Evolutionary conservation across 2,329 filamentous ascomycete species (phyloP), one percentile per base, ranked within the genome.

Genomic region (Cordyceps javanica): DNA sequence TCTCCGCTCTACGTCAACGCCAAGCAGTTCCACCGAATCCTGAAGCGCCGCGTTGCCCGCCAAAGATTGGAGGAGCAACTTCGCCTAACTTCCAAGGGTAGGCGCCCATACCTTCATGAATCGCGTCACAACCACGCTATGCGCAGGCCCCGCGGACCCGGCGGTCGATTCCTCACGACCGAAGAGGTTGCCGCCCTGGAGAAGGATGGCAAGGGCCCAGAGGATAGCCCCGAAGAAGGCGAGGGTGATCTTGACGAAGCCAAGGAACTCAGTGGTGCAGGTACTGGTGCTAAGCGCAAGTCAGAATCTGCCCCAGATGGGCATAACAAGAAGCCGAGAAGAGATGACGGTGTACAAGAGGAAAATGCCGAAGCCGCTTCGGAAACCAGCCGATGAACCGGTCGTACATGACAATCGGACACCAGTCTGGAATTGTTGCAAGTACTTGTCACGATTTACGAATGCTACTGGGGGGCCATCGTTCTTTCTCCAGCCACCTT

Each of bases 111-210:
- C 68, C 81, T 99, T 32, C 94, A 99, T 74, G 94, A 99, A 70
- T 97, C 93, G 26, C 83, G 94, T 68, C 94, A 99, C 72, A 97
- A 97, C 69, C 94, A 99, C 72, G 94, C 94, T 10, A 99, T 99
- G 94, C 86, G 94, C 59, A 81, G 94, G 66, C 94, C 94, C 28
- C 85, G 94, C 69, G 94, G 94, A 16, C 94, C 94, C 0, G 94
- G 94, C 55, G 94, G 94, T 23, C 87, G 94, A 25, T 99, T 99
- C 79, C 76, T 99, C 71, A 99, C 94, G 0, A 93, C 94, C 1
- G 94, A 97, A 58, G 94, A 99, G 71, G 92, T 97, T 4, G 91
- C 91, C 6, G 87, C 89, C 52, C 91, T 96, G 78, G 92, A 96
- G 68, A 83, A 85, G 65, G 81, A 79, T 16, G 65, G 62, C 49